phyloP scores from a whole-genome alignment of 2,329 filamentous ascomycete genomes.

The Trichoderma gracile region DNA sequence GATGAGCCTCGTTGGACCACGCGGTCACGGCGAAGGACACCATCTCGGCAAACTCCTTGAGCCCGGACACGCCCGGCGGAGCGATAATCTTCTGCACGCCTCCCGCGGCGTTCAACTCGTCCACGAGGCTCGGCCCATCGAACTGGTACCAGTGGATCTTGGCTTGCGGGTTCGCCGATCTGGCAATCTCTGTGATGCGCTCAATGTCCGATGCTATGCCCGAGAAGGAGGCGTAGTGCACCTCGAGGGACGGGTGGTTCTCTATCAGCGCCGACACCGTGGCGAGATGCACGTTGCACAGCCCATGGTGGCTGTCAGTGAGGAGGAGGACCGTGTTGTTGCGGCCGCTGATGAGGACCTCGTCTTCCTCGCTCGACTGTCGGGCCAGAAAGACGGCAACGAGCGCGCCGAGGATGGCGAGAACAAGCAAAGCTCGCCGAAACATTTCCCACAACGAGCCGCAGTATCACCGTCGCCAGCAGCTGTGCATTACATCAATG shows the following conservation, averaged over 20 bases:
- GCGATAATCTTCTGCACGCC: background rate
- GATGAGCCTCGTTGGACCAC: conserved; percentile 37
- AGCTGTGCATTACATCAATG: background rate
- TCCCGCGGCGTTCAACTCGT: conserved; percentile 15
- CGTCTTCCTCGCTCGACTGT: background rate
- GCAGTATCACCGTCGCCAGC: background rate
- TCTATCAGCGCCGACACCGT: conserved; percentile 40
- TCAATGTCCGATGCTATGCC: conserved; percentile 27
- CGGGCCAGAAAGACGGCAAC: conserved; percentile 6
- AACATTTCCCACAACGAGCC: background rate
- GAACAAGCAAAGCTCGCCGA: background rate
- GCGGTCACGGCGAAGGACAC: conserved; percentile 33
- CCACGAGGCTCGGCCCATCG: conserved; percentile 12
- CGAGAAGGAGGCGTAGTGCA: conserved; percentile 42
- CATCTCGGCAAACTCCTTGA: conserved; percentile 15
- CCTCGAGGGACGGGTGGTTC: conserved; percentile 36
- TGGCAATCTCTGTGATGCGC: conserved; percentile 28
- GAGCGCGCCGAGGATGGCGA: conserved; percentile 15
- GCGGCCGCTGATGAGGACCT: conserved; percentile 21
- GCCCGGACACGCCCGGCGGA: conserved; percentile 6
- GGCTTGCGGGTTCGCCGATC: conserved; percentile 26
- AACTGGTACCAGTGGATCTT: conserved; percentile 33
- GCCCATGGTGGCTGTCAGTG: conserved; percentile 37
- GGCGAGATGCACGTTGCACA: conserved; percentile 42
- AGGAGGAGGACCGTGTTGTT: conserved; percentile 41